Percentiles rank a stretch among this genome's conserved stretches.
These are phyloP conservation scores for Phytopythium helicoides DNA, from an alignment of 352 stramenopile genomes.

Conservation along the genomic window DNA sequence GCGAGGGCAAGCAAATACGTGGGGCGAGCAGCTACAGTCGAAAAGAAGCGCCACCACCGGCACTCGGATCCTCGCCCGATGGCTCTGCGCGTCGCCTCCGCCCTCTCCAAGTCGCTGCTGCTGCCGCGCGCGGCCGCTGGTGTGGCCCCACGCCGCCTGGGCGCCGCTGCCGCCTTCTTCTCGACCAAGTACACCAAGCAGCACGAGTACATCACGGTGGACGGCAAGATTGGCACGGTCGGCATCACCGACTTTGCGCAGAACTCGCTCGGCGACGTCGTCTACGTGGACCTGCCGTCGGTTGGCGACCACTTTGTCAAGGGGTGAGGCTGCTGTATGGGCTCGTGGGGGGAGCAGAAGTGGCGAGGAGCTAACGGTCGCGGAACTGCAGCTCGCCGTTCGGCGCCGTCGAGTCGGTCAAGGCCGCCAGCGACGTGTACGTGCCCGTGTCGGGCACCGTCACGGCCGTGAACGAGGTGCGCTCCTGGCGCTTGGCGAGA, in stretches of 20 bases:
- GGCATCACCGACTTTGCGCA: conserved; percentile 98
- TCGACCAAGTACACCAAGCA: conserved; percentile 85
- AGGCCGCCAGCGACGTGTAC: conserved; percentile 98
- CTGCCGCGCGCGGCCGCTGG: conserved; percentile 21
- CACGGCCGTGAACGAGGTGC: conserved; percentile 92
- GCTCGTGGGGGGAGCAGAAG: too few species aligned
- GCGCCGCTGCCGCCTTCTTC: conserved; percentile 49
- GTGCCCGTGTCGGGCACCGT: conserved; percentile 91
- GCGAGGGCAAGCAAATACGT: conserved; percentile 9
- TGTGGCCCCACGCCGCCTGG: conserved; percentile 32
- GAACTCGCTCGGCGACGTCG: conserved; percentile 95
- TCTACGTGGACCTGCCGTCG: conserved; percentile 96
- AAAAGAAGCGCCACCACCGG: neutral
- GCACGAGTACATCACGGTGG: conserved; percentile 84
- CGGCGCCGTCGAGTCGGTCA: conserved; percentile 98
- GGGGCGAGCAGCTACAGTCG: too few species aligned
- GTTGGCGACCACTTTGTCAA: conserved; percentile 94
- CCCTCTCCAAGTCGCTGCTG: conserved; percentile 52
- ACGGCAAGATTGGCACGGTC: conserved; percentile 84
- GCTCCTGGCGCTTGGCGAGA: too few species aligned
- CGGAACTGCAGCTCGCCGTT: conserved; percentile 86
- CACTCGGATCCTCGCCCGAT: conserved; percentile 15
- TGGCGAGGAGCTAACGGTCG: too few species aligned
- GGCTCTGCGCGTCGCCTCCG: conserved; percentile 48
- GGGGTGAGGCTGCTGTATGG: conserved; percentile 40